These are phyloP conservation scores for Fusarium sarcochroum DNA, from an alignment of 2,329 filamentous ascomycete genomes.

Conservation along the genomic window DNA sequence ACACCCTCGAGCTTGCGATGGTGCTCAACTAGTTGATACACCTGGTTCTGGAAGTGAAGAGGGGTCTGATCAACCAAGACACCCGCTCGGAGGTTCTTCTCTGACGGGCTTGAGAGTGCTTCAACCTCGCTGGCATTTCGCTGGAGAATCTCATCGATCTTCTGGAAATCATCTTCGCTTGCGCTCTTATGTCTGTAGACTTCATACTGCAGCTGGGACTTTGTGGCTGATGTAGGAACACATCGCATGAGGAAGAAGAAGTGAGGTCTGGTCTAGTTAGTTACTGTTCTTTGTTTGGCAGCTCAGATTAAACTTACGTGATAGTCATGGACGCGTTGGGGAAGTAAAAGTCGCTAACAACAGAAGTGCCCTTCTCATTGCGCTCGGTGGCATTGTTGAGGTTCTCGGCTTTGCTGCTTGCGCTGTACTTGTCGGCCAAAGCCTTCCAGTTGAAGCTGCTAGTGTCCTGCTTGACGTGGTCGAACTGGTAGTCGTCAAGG, in stretches of 20 bases:
- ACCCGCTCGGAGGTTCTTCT: constrained; percentile 25
- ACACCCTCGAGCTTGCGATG: constrained; percentile 35
- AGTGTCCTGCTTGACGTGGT: constrained; percentile 68
- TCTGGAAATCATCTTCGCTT: constrained; percentile 27
- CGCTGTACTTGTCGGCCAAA: constrained; percentile 53
- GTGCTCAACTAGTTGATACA: constrained; percentile 34
- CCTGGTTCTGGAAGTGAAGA: constrained; percentile 35
- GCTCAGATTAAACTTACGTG: constrained; percentile 63
- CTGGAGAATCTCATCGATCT: constrained; percentile 21
- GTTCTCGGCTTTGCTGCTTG: constrained; percentile 56
- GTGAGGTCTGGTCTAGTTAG: constrained; percentile 53
- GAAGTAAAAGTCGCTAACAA: constrained; percentile 42
- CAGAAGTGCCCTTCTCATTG: constrained; percentile 18
- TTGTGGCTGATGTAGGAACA: constrained; percentile 24
- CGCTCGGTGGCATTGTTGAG: constrained; percentile 2
- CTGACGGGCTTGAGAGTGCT: constrained; percentile 2
- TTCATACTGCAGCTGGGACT: constrained; percentile 32
- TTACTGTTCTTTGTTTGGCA: accelerated
- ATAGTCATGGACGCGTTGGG: constrained; percentile 40
- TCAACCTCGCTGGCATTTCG: constrained; percentile 31
- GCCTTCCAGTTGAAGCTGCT: constrained; percentile 72
- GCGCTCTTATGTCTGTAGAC: constrained; percentile 38
- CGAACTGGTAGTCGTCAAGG: constrained; percentile 67
- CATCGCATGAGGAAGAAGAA: constrained; percentile 39
- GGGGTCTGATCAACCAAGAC: constrained; percentile 24